Conservation (phyloP, 331 rosid species). For the Saraca asoca region DNA sequence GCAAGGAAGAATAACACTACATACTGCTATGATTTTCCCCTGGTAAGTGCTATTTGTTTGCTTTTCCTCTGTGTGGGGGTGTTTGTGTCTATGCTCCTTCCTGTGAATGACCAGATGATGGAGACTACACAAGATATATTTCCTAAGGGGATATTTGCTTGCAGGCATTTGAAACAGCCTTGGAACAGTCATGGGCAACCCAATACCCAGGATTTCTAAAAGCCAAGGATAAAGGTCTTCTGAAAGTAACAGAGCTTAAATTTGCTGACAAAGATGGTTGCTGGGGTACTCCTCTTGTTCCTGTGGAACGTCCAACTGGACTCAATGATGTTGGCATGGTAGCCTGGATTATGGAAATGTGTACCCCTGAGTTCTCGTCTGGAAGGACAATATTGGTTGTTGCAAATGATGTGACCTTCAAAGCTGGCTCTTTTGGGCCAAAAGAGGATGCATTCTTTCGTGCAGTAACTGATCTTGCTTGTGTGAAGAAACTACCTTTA, state of each 20-base stretch:
- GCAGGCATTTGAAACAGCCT: slow-evolving; percentile 91
- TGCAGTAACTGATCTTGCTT: slow-evolving; percentile 95
- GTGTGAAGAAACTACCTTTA: slow-evolving; percentile 72
- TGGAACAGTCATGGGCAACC: slow-evolving; percentile 83
- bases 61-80: background rate
- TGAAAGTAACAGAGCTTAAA: slow-evolving; percentile 77
- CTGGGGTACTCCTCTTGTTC: slow-evolving; percentile 91
- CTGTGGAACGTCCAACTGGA: slow-evolving; percentile 67
- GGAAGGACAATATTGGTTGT: slow-evolving; percentile 92
- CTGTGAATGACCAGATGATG: slow-evolving; percentile 13
- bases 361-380: slow-evolving; percentile 87
- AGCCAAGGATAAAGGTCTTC: slow-evolving; percentile 54
- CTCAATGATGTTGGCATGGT: slow-evolving; percentile 96
- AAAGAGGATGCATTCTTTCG: slow-evolving; percentile 97
- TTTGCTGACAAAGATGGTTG: slow-evolving; percentile 74
- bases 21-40: slow-evolving; percentile 96
- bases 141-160: slow-evolving; percentile 40
- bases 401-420: slow-evolving; percentile 91
- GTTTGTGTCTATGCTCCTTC: slow-evolving; percentile 12
- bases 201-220: slow-evolving; percentile 52
- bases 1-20: slow-evolving; percentile 96
- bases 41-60: slow-evolving; percentile 57
- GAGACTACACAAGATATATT: slow-evolving; percentile 31
- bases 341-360: slow-evolving; percentile 94
- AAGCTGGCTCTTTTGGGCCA: slow-evolving; percentile 99